A percentile compares a stretch with the other conserved stretches of the same genome.
Evolutionary conservation across 495 filamentous ascomycete genomes (phyloP).

Genomic region (Hypoxylon lenormandii): DNA sequence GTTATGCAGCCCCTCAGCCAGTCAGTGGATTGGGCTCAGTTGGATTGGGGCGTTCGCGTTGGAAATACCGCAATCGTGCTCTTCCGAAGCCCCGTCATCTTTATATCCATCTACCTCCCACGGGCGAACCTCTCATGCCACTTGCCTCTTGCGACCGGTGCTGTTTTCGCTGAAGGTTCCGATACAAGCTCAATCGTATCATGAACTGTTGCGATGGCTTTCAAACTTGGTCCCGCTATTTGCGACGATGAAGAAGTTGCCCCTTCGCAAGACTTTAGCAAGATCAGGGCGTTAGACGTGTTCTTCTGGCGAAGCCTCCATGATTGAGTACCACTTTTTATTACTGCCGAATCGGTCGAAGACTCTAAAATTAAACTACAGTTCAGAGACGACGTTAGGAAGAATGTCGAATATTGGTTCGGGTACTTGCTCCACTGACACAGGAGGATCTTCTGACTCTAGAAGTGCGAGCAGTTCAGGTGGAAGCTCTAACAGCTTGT

Average conservation of each 20-base stretch:
- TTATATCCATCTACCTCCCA: slow-evolving; percentile 53
- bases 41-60: background rate
- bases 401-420: slow-evolving; percentile 2
- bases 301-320: slow-evolving; percentile 89
- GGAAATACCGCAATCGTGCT: background rate
- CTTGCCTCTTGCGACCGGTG: slow-evolving; percentile 71
- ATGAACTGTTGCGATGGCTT: slow-evolving; percentile 74
- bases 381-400: slow-evolving; percentile 3
- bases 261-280: slow-evolving; percentile 65
- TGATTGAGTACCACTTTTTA: slow-evolving; percentile 76
- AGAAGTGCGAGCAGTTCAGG: slow-evolving; percentile 76
- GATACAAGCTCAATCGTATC: slow-evolving; percentile 77
- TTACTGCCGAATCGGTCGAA: slow-evolving; percentile 72
- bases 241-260: slow-evolving; percentile 30
- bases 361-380: slow-evolving; percentile 76
- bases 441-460: slow-evolving; percentile 68
- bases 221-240: slow-evolving; percentile 60
- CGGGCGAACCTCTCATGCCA: slow-evolving; percentile 89
- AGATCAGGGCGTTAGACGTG: slow-evolving; percentile 85
- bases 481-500: slow-evolving; percentile 84
- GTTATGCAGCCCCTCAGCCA: no score
- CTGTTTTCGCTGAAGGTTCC: slow-evolving; percentile 51
- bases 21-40: no score
- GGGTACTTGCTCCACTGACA: slow-evolving; percentile 58
- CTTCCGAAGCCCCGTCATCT: background rate